Conservation (phyloP, 306 rosid genomes). For the Sphenostylis stenocarpa region DNA sequence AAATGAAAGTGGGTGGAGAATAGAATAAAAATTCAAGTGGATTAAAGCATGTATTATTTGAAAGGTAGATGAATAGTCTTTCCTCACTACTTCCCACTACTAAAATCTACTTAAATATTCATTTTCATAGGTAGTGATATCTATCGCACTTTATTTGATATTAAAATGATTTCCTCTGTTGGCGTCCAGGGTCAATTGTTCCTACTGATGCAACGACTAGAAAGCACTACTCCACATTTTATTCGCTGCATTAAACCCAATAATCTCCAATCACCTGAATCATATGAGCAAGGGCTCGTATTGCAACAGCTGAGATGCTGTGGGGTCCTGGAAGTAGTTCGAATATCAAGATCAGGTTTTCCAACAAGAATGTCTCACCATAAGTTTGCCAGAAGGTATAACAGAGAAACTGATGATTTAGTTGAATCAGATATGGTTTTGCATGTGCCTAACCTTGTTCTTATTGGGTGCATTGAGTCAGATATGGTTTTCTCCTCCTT, state of each 20-base stretch:
- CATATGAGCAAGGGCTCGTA: conserved; percentile 91
- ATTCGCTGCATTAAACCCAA: conserved; percentile 98
- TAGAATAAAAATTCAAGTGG: conserved; percentile 19
- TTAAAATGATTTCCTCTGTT: conserved; percentile 25
- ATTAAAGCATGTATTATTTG: conserved; percentile 16
- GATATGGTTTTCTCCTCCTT: conserved; percentile 95
- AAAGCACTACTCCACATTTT: conserved; percentile 96
- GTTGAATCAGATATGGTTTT: conserved; percentile 70
- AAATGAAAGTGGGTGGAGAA: background rate
- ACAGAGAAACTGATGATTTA: conserved; percentile 11
- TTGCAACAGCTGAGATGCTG: conserved; percentile 95
- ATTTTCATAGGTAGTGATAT: background rate
- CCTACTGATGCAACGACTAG: conserved; percentile 87
- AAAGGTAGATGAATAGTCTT: conserved; percentile 22
- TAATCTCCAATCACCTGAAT: conserved; percentile 82
- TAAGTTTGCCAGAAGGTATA: conserved; percentile 87
- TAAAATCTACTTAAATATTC: background rate
- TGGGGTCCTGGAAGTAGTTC: conserved; percentile 95
- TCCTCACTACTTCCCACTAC: background rate
- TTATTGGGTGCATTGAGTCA: conserved; percentile 36
- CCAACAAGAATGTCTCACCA: conserved; percentile 93
- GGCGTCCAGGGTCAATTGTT: conserved; percentile 77
- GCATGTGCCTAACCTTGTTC: conserved; percentile 23
- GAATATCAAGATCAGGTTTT: conserved; percentile 95
- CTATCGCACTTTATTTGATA: conserved; percentile 12